Evolutionary conservation across 2,329 filamentous ascomycete genomes (phyloP), one percentile per base, ranked within the genome.

Genomic region (Ascochyta fabae): DNA sequence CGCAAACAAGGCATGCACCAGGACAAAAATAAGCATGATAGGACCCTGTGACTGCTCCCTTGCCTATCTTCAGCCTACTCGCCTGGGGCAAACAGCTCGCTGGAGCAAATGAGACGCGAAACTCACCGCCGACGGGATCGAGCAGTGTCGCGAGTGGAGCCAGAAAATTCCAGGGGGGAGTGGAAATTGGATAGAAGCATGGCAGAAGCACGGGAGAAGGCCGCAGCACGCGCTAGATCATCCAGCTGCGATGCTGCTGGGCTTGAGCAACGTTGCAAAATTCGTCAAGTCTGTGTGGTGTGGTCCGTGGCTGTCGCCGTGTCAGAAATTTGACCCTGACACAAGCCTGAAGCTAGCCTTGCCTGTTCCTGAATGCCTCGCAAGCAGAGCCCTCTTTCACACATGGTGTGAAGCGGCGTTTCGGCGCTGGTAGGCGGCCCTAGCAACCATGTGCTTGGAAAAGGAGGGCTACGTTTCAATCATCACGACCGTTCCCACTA

Each of bases 141-240:
- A 61, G 53, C 56, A 59, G 49, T 47, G 15, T 43, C 53, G 58
- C 40, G 53, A 38, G 62, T 67, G 62, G 65, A 64, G 60, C 64
- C 47, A 58, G 46, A 56, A 57, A 50, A 63, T 60, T 66, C 59
- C 61, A 61, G 61, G 65, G 66, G 63, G 53, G 24, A 42, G 46
- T 56, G 59, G 60, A 71, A 65, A 67, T 68, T 66, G 52, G 59
- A 70, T 75, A 62, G 73, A 75, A 75, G 70, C 53, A 58, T 69
- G 61, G 64, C 64, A 70, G 72, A 75, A 75, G 70, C 61, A 66
- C 72, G 72, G 72, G 66, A 75, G 73, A 75, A 75, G 70, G 61
- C 33, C 62, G 61, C 60, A 60, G 62, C 47, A 54, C 46, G 59
- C 61, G 64, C 69, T 61, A 67, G 66, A 69, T 70, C 59, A 58